Conservation (phyloP, 2,329 filamentous ascomycete genomes). For the Lasiodiplodia theobromae region DNA sequence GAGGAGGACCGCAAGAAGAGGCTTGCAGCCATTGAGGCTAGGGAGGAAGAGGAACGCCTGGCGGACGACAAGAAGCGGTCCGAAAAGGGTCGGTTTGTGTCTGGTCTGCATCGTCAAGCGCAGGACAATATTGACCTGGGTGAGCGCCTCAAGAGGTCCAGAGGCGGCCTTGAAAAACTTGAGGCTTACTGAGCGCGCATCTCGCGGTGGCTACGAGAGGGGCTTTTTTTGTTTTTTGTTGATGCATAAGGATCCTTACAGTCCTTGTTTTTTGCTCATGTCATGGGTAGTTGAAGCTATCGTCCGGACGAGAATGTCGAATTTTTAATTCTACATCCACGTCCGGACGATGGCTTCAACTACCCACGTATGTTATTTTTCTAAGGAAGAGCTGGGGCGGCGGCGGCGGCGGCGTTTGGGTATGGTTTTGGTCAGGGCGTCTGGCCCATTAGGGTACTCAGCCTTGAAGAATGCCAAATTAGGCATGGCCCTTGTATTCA, state of each 20-base stretch:
- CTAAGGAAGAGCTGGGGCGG: no score
- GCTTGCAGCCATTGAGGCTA: conserved; percentile 69
- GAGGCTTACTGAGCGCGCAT: conserved; percentile 20
- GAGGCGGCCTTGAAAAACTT: conserved; percentile 29
- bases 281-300: no score
- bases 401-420: not conserved
- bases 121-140: conserved; percentile 30
- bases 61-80: conserved; percentile 64
- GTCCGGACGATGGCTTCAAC: no score
- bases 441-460: not conserved
- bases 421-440: not conserved
- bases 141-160: conserved; percentile 30
- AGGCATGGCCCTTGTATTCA: conserved; percentile 14
- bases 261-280: no score
- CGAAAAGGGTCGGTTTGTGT: conserved; percentile 46
- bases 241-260: not conserved
- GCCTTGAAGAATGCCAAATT: conserved; percentile 2
- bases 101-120: conserved; percentile 39
- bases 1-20: conserved; percentile 74
- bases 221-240: not conserved
- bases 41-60: conserved; percentile 69
- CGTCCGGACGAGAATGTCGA: no score
- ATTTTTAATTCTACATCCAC: no score
- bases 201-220: not conserved
- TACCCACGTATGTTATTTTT: no score